Conservation (phyloP, 1,284 basidiomycete species). For the Cryptococcus sp. region DNA sequence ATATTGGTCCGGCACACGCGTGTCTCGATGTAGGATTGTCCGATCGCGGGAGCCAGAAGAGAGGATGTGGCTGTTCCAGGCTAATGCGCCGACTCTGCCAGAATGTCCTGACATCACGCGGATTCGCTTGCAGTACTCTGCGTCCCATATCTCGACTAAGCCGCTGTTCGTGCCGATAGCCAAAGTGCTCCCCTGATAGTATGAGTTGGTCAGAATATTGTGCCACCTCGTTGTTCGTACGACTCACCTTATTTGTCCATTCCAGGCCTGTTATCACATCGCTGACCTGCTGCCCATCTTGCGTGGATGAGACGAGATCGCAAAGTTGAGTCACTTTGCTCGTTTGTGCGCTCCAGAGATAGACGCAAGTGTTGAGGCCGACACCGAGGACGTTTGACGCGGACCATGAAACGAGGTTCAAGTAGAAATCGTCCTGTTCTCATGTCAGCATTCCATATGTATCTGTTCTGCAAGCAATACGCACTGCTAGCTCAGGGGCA, state of each 20-base stretch:
- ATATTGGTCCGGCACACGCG: slow-evolving; percentile 69
- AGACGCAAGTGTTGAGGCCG: slow-evolving; percentile 87
- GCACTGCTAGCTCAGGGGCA: slow-evolving; percentile 82
- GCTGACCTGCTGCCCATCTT: slow-evolving; percentile 27
- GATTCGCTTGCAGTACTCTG: slow-evolving; percentile 71
- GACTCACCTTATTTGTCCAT: slow-evolving; percentile 82
- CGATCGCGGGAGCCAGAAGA: slow-evolving; percentile 91
- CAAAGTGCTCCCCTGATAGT: slow-evolving; percentile 71
- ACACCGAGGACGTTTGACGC: slow-evolving; percentile 92
- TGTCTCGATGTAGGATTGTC: slow-evolving; percentile 87
- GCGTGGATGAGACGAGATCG: slow-evolving; percentile 62
- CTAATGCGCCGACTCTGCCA: slow-evolving; percentile 86
- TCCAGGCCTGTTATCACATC: slow-evolving; percentile 82
- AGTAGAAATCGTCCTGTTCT: slow-evolving; percentile 85
- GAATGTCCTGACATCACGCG: slow-evolving; percentile 82
- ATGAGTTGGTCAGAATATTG: not conserved
- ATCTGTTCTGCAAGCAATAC: slow-evolving; percentile 12
- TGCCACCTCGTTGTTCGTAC: not conserved
- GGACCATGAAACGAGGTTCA: slow-evolving; percentile 98
- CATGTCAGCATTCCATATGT: not conserved
- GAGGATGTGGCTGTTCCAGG: slow-evolving; percentile 89
- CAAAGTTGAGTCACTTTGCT: slow-evolving; percentile 89
- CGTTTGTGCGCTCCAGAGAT: slow-evolving; percentile 95
- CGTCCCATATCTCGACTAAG: slow-evolving; percentile 91
- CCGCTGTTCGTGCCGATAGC: slow-evolving; percentile 91